phyloP scores from a whole-genome alignment of 1,284 basidiomycete genomes.

The Marasmius fiardii region DNA sequence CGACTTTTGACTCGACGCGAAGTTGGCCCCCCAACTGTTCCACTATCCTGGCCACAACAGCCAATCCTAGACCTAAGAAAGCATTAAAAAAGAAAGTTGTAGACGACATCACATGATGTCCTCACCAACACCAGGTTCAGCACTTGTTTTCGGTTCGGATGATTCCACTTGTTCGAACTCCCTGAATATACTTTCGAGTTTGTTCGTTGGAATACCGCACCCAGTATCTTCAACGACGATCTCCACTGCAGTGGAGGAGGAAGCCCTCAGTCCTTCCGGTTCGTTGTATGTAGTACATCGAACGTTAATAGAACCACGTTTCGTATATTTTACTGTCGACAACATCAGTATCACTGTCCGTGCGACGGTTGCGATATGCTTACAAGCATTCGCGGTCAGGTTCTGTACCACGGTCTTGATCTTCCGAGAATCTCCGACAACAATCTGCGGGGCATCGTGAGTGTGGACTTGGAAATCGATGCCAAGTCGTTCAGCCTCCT shows the following conservation, averaged over 20 bases:
- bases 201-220: conserved; percentile 69
- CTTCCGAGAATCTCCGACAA: conserved; percentile 74
- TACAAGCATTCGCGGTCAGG: conserved; percentile 78
- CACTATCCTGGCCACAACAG: conserved; percentile 81
- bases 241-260: conserved; percentile 59
- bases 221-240: conserved; percentile 79
- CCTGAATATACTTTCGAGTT: conserved; percentile 81
- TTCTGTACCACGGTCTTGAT: conserved; percentile 83
- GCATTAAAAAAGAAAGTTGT: neutral
- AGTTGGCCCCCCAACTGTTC: conserved; percentile 80
- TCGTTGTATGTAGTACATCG: conserved; percentile 55
- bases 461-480: conserved; percentile 65
- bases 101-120: neutral
- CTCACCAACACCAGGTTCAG: conserved; percentile 51
- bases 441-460: conserved; percentile 49
- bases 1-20: conserved; percentile 72
- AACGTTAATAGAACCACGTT: conserved; percentile 62
- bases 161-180: conserved; percentile 86
- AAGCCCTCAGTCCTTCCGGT: conserved; percentile 44
- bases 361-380: conserved; percentile 20
- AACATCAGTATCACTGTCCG: conserved; percentile 3
- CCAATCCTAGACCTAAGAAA: conserved; percentile 66
- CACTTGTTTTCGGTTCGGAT: conserved; percentile 32
- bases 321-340: conserved; percentile 73
- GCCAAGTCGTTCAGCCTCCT: conserved; percentile 69